phyloP scores from a whole-genome alignment of 2,329 filamentous ascomycete genomes.

The Didymella lethalis region DNA sequence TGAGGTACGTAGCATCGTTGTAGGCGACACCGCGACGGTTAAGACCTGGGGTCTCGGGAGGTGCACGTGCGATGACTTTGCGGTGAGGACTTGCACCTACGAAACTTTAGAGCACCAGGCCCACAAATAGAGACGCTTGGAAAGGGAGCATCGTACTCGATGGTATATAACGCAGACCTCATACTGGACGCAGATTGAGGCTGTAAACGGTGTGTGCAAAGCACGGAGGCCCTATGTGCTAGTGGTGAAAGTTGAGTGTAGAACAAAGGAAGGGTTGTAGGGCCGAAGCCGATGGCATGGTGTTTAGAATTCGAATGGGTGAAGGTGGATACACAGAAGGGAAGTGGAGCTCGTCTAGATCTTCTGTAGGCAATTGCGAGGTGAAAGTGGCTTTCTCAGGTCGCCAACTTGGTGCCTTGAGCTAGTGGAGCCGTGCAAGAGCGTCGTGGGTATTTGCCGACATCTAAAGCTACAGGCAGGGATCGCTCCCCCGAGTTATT shows the following conservation, averaged over 20 bases:
- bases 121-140: neutral
- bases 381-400: neutral
- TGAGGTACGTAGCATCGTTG: conserved; percentile 64
- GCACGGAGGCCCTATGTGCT: neutral
- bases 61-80: neutral
- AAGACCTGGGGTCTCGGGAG: conserved; percentile 49
- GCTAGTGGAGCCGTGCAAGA: neutral
- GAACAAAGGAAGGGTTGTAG: neutral
- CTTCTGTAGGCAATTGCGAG: neutral
- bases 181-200: neutral
- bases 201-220: too few species aligned
- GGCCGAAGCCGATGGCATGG: neutral
- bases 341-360: neutral
- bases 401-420: neutral
- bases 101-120: neutral
- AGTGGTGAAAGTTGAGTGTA: neutral
- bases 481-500: too few species aligned
- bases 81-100: neutral
- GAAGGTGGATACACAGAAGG: neutral
- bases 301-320: neutral
- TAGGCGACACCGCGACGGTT: conserved; percentile 68
- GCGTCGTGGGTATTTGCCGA: neutral
- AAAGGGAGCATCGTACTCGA: neutral
- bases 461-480: neutral
- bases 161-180: neutral